These are phyloP conservation scores for Plantago major DNA, from an alignment of 257 asterid species.

Conservation along the genomic window DNA sequence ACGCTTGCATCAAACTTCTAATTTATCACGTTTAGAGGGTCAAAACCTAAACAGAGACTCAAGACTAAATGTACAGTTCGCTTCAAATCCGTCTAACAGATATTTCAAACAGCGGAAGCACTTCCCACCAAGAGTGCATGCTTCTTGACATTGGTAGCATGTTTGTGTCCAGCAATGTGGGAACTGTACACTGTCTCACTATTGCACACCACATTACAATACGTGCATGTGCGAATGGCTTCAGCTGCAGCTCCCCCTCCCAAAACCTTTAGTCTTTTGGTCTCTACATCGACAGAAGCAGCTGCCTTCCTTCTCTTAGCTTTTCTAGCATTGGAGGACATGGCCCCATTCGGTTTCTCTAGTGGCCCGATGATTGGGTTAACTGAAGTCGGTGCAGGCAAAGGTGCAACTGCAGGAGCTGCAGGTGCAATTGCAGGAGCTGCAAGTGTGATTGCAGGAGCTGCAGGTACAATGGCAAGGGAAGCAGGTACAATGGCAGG, in stretches of 20 bases:
- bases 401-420: slow-evolving; percentile 13
- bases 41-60: slow-evolving; percentile 14
- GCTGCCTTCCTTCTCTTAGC: slow-evolving; percentile 37
- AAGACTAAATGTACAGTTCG: slow-evolving; percentile 12
- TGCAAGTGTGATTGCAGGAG: slow-evolving; percentile 14
- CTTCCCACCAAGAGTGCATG: slow-evolving; percentile 22
- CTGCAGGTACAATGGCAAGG: slow-evolving; percentile 15
- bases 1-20: too few species aligned
- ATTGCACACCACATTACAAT: slow-evolving; percentile 79
- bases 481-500: slow-evolving; percentile 7
- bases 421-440: slow-evolving; percentile 12
- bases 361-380: slow-evolving; percentile 41
- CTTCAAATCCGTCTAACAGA: slow-evolving; percentile 2
- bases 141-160: slow-evolving; percentile 52
- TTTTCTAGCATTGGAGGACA: slow-evolving; percentile 24
- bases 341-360: slow-evolving; percentile 40
- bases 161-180: slow-evolving; percentile 73
- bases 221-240: slow-evolving; percentile 42
- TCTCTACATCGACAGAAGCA: slow-evolving; percentile 45
- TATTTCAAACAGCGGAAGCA: slow-evolving; percentile 27
- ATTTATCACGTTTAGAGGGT: not conserved
- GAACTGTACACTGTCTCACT: slow-evolving; percentile 48
- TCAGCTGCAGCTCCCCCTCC: slow-evolving; percentile 62
- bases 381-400: slow-evolving; percentile 12
- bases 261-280: slow-evolving; percentile 51